Base-by-base conservation (phyloP, 2,329 filamentous ascomycete species). In the Arthrocladium fulminans region DNA sequence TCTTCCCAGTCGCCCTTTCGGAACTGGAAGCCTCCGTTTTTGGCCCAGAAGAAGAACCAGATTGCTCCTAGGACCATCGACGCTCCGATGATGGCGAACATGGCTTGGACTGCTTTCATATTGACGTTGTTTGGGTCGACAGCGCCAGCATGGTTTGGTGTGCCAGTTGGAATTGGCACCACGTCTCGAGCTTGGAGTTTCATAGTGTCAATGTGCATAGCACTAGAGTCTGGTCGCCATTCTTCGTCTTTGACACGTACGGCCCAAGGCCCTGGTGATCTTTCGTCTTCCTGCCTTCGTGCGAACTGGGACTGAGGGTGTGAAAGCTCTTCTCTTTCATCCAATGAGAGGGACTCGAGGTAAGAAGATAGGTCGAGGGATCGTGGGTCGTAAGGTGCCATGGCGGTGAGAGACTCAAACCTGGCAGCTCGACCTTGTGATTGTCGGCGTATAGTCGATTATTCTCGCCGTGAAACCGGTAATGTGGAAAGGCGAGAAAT, bases 31-130 rank as follows among this genome's bases (percentile, higher is more conserved):
- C 92, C 92, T 53, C 92, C 92, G 59, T 97, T 95, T 69, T 86
- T 90, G 49, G 90, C 90, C 85, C 87, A 94, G 76, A 94, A 94
- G 77, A 98, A 97, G 76, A 98, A 96, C 89, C 92, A 98, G 62
- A 97, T 88, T 20, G 76, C 79, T 0, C 74, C 77, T 2, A 86
- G 51, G 20, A 92, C 84, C 62, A 97, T 84, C 25, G 71, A 79
- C 0, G 81, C 81, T 27, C 86, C 88, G 45, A 97, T 80, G 15
- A 96, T 65, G 9, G 86, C 90, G 63, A 97, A 95, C 1, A 97
- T 72, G 0, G 84, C 83, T 62, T 97, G 86, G 59, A 95, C 80
- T 50, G 81, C 86, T 46, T 67, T 64, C 65, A 71, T 73, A 50
- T 73, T 72, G 54, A 73, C 71, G 39, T 59, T 57, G 12, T 58